Percentiles rank a stretch among this genome's conserved stretches.
These are phyloP conservation scores for Plasmodium fragile DNA, from an alignment of 169 alveolate species.

Conservation along the genomic window DNA sequence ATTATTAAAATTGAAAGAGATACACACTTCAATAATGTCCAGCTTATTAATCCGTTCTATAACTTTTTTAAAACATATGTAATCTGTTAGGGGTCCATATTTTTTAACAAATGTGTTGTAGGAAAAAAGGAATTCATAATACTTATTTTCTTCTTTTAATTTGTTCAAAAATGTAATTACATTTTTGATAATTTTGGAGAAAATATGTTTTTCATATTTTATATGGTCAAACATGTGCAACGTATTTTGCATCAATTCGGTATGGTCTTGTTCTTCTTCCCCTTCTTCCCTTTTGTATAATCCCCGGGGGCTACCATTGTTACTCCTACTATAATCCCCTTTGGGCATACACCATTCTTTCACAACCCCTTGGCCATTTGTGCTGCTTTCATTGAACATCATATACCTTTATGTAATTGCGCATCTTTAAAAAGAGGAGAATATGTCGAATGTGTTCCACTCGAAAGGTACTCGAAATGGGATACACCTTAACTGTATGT, in stretches of 20 bases:
- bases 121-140: constrained; percentile 41
- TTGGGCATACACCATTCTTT: background rate
- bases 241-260: background rate
- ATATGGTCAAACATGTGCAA: constrained; percentile 3
- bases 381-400: constrained; percentile 15
- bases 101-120: background rate
- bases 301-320: background rate
- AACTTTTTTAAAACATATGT: constrained; percentile 13
- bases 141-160: constrained; percentile 41
- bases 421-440: background rate
- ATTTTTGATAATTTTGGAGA: constrained; percentile 41
- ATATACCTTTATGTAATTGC: background rate
- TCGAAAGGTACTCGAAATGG: background rate
- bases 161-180: constrained; percentile 24
- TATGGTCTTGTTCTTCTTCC: background rate
- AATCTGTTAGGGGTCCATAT: constrained; percentile 12
- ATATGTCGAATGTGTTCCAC: background rate
- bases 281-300: background rate
- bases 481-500: background rate
- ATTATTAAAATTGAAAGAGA: constrained; percentile 8
- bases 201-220: constrained; percentile 9
- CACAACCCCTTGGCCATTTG: background rate
- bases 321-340: background rate
- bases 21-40: constrained; percentile 29
- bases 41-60: constrained; percentile 13